phyloP scores from a whole-genome alignment of 2,329 filamentous ascomycete species.

The Alternaria ethzedia region DNA sequence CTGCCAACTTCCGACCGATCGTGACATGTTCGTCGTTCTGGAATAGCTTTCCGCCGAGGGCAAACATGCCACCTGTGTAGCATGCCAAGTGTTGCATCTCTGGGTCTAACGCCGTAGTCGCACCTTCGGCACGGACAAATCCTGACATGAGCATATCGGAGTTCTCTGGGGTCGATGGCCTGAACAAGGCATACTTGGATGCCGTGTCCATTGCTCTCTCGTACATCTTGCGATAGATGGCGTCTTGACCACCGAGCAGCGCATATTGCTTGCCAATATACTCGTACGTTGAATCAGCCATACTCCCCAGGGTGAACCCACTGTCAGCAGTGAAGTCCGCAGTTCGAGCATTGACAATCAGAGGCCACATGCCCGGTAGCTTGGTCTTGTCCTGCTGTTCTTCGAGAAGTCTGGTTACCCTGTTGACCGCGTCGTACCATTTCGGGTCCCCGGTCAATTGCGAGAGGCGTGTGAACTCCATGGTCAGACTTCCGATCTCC shows the following conservation, averaged over 20 bases:
- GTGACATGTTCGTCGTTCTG: constrained; percentile 60
- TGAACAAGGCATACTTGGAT: constrained; percentile 55
- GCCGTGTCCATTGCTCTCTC: constrained; percentile 56
- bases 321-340: constrained; percentile 51
- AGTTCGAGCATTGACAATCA: constrained; percentile 50
- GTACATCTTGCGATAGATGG: constrained; percentile 62
- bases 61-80: constrained; percentile 69
- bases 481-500: constrained; percentile 55
- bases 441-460: constrained; percentile 54
- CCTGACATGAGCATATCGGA: constrained; percentile 57
- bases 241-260: constrained; percentile 53
- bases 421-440: constrained; percentile 55
- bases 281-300: constrained; percentile 50
- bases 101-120: constrained; percentile 50
- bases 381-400: constrained; percentile 52
- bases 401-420: constrained; percentile 52
- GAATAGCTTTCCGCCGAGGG: constrained; percentile 64
- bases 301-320: constrained; percentile 43
- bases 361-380: constrained; percentile 57
- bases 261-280: constrained; percentile 48
- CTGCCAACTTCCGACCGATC: constrained; percentile 63
- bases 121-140: constrained; percentile 46
- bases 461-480: constrained; percentile 58
- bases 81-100: constrained; percentile 65
- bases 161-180: constrained; percentile 56